Evolutionary conservation across 2,329 filamentous ascomycete genomes (phyloP).

Genomic region (Colletotrichum tamarilloi): DNA sequence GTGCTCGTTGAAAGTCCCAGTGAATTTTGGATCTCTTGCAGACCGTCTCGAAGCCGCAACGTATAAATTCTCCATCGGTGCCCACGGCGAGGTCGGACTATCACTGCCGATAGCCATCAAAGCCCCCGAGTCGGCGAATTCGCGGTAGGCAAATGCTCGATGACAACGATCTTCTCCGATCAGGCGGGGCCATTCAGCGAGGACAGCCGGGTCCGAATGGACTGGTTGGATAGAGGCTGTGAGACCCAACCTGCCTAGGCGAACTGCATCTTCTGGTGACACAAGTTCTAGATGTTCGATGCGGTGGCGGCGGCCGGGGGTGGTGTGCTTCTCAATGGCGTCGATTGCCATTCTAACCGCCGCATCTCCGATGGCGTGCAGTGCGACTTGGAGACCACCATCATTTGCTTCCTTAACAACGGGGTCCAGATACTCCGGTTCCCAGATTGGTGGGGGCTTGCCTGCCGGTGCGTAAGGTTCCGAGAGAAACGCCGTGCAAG

Average conservation of each 20-base stretch:
- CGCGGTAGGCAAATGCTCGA: slow-evolving; percentile 72
- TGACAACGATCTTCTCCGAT: slow-evolving; percentile 64
- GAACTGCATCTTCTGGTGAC: slow-evolving; percentile 61
- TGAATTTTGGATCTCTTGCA: slow-evolving; percentile 57
- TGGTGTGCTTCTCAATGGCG: slow-evolving; percentile 56
- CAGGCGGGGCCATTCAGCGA: slow-evolving; percentile 69
- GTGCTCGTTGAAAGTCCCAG: slow-evolving; percentile 60
- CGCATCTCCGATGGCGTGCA: slow-evolving; percentile 74
- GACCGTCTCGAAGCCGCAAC: slow-evolving; percentile 68
- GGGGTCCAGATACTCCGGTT: slow-evolving; percentile 59
- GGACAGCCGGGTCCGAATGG: slow-evolving; percentile 69
- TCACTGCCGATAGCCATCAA: slow-evolving; percentile 68
- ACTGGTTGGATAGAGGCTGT: slow-evolving; percentile 69
- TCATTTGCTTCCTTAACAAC: slow-evolving; percentile 65
- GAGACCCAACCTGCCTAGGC: slow-evolving; percentile 69
- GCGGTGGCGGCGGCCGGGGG: slow-evolving; percentile 63
- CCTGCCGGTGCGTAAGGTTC: slow-evolving; percentile 67
- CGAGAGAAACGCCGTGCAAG: slow-evolving; percentile 70
- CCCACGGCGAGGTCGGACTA: slow-evolving; percentile 67
- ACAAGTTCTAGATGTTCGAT: slow-evolving; percentile 75
- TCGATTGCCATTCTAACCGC: slow-evolving; percentile 69
- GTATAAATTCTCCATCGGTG: slow-evolving; percentile 67
- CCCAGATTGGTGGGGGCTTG: slow-evolving; percentile 65
- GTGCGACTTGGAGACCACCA: slow-evolving; percentile 68
- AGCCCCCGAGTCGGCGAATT: slow-evolving; percentile 67